phyloP scores from a whole-genome alignment of 2,329 filamentous ascomycete species.

The Cladosporium sp. region DNA sequence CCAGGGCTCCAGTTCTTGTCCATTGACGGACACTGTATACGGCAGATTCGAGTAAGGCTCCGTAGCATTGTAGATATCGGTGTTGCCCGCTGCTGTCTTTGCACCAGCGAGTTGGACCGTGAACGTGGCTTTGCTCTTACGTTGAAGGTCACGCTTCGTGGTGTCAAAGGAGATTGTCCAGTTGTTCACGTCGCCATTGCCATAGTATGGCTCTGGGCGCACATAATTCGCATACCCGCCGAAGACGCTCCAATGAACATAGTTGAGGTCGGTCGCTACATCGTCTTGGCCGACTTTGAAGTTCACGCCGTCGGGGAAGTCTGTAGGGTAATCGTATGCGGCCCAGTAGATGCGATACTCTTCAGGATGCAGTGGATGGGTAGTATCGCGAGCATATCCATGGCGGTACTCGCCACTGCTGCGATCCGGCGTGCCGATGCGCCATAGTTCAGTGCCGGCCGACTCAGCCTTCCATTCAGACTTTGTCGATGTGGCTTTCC shows the following conservation, averaged over 20 bases:
- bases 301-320: conserved; percentile 60
- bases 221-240: conserved; percentile 55
- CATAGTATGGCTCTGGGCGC: conserved; percentile 46
- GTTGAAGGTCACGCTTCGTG: conserved; percentile 41
- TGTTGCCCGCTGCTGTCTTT: conserved; percentile 64
- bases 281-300: conserved; percentile 59
- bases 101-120: conserved; percentile 64
- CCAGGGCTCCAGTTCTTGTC: conserved; percentile 51
- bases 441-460: conserved; percentile 60
- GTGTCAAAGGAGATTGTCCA: conserved; percentile 60
- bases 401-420: conserved; percentile 62
- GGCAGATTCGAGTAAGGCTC: conserved; percentile 57
- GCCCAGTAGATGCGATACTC: conserved; percentile 64
- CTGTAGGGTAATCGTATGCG: conserved; percentile 58
- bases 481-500: conserved; percentile 41
- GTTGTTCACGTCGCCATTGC: conserved; percentile 55
- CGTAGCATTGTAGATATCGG: conserved; percentile 57
- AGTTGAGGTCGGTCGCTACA: conserved; percentile 57
- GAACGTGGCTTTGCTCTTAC: conserved; percentile 54
- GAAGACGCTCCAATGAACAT: conserved; percentile 66
- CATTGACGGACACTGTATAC: conserved; percentile 53
- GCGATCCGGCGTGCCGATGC: conserved; percentile 64
- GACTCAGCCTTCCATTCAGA: conserved; percentile 57
- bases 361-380: conserved; percentile 54
- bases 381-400: conserved; percentile 52